These are phyloP conservation scores for Microcera coccophila DNA, from an alignment of 2,329 filamentous ascomycete species.

Conservation along the genomic window DNA sequence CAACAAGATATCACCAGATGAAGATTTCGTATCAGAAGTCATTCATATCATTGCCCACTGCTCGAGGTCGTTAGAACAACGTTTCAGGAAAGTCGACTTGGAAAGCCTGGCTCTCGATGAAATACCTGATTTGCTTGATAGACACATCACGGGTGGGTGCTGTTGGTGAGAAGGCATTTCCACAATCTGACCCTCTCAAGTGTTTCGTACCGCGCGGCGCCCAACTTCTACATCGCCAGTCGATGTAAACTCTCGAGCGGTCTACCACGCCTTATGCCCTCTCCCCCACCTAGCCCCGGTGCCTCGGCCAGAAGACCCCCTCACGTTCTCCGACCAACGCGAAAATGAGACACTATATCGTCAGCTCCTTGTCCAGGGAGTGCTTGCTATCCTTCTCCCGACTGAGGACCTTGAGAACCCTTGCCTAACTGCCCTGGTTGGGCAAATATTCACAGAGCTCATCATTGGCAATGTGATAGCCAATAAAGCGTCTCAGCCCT, in stretches of 20 bases:
- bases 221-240: constrained; percentile 57
- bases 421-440: constrained; percentile 77
- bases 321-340: constrained; percentile 56
- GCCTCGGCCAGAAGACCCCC: constrained; percentile 52
- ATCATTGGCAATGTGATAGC: constrained; percentile 79
- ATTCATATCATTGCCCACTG: constrained; percentile 90
- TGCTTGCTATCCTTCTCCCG: constrained; percentile 79
- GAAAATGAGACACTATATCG: constrained; percentile 81
- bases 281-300: constrained; percentile 77
- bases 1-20: constrained; percentile 83
- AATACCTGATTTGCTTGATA: constrained; percentile 74
- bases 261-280: constrained; percentile 82
- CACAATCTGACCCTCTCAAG: constrained; percentile 42
- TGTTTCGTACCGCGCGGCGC: constrained; percentile 66
- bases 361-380: constrained; percentile 78
- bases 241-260: constrained; percentile 57
- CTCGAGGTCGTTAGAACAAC: constrained; percentile 81
- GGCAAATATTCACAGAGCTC: constrained; percentile 84
- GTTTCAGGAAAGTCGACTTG: constrained; percentile 76
- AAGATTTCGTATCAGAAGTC: constrained; percentile 81
- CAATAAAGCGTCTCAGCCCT: constrained; percentile 78
- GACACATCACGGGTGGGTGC: constrained; percentile 71
- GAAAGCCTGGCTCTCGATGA: constrained; percentile 83
- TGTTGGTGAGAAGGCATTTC: background rate
- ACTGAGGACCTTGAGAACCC: constrained; percentile 89